phyloP scores from a whole-genome alignment of 1,284 basidiomycete species.

The Melampsora americana region DNA sequence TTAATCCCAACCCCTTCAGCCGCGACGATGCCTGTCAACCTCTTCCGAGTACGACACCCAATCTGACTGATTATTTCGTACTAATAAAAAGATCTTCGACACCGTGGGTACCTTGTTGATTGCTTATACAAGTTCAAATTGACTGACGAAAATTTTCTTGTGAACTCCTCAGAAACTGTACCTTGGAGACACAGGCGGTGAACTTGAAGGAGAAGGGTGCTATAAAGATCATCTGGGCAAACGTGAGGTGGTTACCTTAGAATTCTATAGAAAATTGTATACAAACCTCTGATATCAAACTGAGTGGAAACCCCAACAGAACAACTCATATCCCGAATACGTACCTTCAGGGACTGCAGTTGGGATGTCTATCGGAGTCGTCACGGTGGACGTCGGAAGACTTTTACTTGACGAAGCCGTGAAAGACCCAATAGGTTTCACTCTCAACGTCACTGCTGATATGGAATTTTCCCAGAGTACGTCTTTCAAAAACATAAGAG shows the following conservation, averaged over 20 bases:
- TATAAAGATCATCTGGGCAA: constrained; percentile 30
- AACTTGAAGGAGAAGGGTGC: constrained; percentile 23
- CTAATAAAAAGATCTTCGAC: constrained; percentile 39
- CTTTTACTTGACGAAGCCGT: constrained; percentile 25
- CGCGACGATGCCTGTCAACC: constrained; percentile 37
- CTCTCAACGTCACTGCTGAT: constrained; percentile 27
- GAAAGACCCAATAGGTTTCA: constrained; percentile 12
- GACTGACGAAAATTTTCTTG: neutral
- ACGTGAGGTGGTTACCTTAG: constrained; percentile 10
- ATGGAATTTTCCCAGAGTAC: constrained; percentile 27
- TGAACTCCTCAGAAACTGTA: constrained; percentile 21
- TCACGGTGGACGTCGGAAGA: constrained; percentile 22
- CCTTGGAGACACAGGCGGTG: constrained; percentile 28
- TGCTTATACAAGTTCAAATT: neutral
- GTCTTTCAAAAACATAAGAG: neutral
- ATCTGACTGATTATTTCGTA: constrained; percentile 34
- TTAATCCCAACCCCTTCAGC: constrained; percentile 19
- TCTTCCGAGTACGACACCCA: constrained; percentile 1
- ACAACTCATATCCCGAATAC: constrained; percentile 42
- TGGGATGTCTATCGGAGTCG: constrained; percentile 37
- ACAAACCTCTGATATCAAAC: neutral
- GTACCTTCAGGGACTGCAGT: constrained; percentile 20
- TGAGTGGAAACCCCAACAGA: constrained; percentile 11
- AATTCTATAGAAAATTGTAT: neutral
- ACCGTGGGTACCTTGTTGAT: constrained; percentile 6